A percentile compares a stretch with the other conserved stretches of the same genome.
Conservation (phyloP, 345 rosid genomes). For the Acer yangbiense region DNA sequence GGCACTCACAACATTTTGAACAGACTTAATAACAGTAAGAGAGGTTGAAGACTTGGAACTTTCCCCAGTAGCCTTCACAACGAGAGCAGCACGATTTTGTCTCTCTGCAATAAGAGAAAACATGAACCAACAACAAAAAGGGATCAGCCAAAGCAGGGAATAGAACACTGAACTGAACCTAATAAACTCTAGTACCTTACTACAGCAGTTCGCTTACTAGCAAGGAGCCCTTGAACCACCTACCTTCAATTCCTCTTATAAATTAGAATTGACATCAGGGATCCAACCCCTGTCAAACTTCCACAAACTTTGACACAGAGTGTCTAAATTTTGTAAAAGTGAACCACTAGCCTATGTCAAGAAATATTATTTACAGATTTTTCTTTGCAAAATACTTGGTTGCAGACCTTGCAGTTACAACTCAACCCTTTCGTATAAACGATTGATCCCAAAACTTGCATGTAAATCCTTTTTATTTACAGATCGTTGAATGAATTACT, state of each 20-base stretch:
- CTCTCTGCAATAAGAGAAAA: constrained; percentile 42
- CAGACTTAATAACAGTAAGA: constrained; percentile 55
- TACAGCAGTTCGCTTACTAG: not conserved
- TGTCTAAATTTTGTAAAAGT: not conserved
- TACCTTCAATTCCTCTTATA: not conserved
- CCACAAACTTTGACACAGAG: not conserved
- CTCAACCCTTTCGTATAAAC: not conserved
- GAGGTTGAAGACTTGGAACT: constrained; percentile 68
- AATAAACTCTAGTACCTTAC: too few relatives aligned
- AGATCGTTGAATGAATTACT: not conserved
- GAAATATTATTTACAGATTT: not conserved
- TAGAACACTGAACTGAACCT: not conserved
- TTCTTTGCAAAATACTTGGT: not conserved
- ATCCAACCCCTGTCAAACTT: constrained; percentile 6
- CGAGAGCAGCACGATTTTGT: constrained; percentile 33
- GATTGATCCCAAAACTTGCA: not conserved
- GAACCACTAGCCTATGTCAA: not conserved
- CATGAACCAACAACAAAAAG: not conserved
- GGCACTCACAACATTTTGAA: constrained; percentile 67
- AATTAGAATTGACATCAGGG: not conserved
- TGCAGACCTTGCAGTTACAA: too few relatives aligned
- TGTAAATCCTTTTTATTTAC: not conserved
- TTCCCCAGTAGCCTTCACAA: constrained; percentile 60
- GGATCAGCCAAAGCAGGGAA: not conserved
- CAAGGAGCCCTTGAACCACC: not conserved